Evolutionary conservation across 495 filamentous ascomycete genomes (phyloP), one percentile per base, ranked within the genome.

Genomic region (Lentithecium fluviatile): DNA sequence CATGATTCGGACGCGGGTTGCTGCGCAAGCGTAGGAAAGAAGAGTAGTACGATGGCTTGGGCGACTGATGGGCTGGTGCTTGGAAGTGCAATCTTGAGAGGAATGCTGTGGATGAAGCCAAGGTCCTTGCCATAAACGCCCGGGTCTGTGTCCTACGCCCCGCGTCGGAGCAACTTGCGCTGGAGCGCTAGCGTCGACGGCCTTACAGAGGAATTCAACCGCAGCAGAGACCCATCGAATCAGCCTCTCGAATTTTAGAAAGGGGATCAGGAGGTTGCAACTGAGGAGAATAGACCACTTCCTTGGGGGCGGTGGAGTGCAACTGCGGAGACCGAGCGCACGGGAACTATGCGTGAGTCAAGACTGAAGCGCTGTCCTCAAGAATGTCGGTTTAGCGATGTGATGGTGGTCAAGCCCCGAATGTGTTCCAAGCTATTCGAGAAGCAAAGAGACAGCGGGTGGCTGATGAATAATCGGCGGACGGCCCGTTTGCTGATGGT

Each of bases 401-500:
- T 15, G 6, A 43, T 15, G 40, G 3, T 43, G 40, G 15, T 15
- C 4, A 43, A 3, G 15, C 13, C 3, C 15, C 40, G 15, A 3
- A 5, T 43, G 4, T n/a, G 13, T 43, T 20, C 40, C 4, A 43
- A 15, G 36, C 36, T 15, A 7, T 38, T 38, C 36, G 36, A 15
- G 36, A 38, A 38, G 36, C 36, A 38, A 38, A 38, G 7, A 38
- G 7, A 15, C 7, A 8, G 36, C 15, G 36, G 15, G 15, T 20
- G 40, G 19, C 40, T 43, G 40, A 43, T 43, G 40, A 43, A 43
- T 43, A 43, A 43, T 43, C 40, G 13, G 40, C 40, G 40, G 4
- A 6, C 15, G 40, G 40, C 40, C 15, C 15, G 40, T n/a, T 20
- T 15, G 40, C 15, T 43, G 40, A 15, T 43, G 40, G 3, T 43